A percentile compares a stretch with the other conserved stretches of the same genome.
These are phyloP conservation scores for Adiantum capillusveneris DNA, from an alignment of 75 land plant species.

Conservation along the genomic window DNA sequence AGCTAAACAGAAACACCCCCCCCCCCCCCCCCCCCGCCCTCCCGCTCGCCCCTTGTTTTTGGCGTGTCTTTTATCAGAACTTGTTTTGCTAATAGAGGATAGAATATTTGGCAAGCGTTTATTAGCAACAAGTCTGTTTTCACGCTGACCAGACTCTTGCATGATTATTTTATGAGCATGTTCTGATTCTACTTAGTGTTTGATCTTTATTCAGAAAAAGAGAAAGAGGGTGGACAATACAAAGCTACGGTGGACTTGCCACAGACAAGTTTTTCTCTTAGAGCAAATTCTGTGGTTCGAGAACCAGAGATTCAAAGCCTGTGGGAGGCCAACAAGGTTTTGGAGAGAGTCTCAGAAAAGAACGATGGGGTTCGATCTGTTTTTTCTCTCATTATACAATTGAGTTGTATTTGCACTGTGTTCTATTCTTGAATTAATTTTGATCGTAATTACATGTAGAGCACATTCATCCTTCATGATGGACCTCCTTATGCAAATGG, in stretches of 20 bases:
- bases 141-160: no score
- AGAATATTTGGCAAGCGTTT: no score
- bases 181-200: conserved; percentile 4
- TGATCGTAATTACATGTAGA: conserved; percentile 56
- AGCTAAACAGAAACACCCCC: no score
- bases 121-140: no score
- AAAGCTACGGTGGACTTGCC: conserved; percentile 90
- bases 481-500: conserved; percentile 99
- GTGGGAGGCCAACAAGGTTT: conserved; percentile 85
- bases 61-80: no score
- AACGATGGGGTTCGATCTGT: conserved; percentile 62
- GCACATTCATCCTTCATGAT: conserved; percentile 79
- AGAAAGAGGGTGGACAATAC: conserved; percentile 65
- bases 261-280: conserved; percentile 76
- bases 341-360: conserved; percentile 51
- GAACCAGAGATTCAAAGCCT: conserved; percentile 94
- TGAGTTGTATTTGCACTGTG: not conserved
- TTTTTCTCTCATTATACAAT: not conserved
- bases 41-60: no score
- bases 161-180: not conserved
- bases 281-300: conserved; percentile 81
- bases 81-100: no score
- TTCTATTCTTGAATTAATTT: not conserved
- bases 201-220: conserved; percentile 31
- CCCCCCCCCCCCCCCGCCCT: no score